Percentiles rank a stretch among this genome's conserved stretches.
Evolutionary conservation across 1,139 yeast genomes (phyloP).

Genomic region (Debaryomycetaceae sp.): DNA sequence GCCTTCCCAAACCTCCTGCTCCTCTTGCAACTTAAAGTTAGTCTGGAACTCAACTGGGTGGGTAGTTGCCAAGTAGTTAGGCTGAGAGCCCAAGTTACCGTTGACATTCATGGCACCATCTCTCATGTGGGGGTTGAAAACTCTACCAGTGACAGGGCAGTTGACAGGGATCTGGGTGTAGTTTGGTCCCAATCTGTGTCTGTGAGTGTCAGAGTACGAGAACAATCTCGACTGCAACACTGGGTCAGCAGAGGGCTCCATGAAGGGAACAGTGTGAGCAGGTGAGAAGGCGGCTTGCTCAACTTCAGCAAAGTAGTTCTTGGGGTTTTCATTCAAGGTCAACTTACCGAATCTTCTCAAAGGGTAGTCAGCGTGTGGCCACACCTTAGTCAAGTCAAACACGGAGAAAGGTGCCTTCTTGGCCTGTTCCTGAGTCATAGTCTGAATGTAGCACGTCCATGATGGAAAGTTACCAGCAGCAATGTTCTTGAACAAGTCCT

Average conservation of each 20-base stretch:
- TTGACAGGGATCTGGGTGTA: constrained; percentile 72
- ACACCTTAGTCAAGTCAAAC: constrained; percentile 69
- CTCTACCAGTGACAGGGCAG: constrained; percentile 51
- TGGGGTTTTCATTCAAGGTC: constrained; percentile 65
- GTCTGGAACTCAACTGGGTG: constrained; percentile 46
- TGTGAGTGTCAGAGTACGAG: constrained; percentile 82
- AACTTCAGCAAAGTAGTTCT: constrained; percentile 76
- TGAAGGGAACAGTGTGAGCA: constrained; percentile 77
- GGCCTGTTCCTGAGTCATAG: constrained; percentile 66
- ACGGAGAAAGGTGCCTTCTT: constrained; percentile 58
- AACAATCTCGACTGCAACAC: constrained; percentile 81
- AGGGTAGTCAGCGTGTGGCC: constrained; percentile 80
- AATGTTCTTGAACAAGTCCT: constrained; percentile 60
- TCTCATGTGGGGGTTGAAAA: constrained; percentile 64
- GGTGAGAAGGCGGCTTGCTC: constrained; percentile 85
- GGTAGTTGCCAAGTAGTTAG: constrained; percentile 68
- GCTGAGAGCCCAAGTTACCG: constrained; percentile 80
- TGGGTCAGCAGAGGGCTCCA: constrained; percentile 84
- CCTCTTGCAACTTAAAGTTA: constrained; percentile 40
- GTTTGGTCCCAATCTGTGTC: constrained; percentile 60
- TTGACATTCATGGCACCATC: constrained; percentile 85
- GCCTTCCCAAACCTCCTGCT: constrained; percentile 86
- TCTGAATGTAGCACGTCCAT: constrained; percentile 63
- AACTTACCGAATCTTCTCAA: constrained; percentile 70
- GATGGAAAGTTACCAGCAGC: constrained; percentile 57